Base-by-base conservation (phyloP, 1,139 yeast species). In the Petasospora rhodanensis region DNA sequence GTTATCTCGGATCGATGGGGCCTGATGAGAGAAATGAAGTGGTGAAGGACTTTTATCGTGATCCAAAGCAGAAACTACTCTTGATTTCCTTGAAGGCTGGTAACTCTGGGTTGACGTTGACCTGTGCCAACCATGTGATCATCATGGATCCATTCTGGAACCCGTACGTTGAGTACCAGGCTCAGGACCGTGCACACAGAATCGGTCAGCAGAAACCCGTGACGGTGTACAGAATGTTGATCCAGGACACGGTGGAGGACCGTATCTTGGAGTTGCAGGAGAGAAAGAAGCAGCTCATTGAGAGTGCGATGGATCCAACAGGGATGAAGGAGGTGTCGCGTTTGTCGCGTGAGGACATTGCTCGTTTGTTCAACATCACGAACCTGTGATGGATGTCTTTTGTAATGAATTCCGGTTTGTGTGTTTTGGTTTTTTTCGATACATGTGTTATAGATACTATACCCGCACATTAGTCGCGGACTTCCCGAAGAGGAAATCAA, bases 71-170 rank as follows among this genome's bases (percentile, higher is more conserved):
- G 20, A 66, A 66, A 30, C 70, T 89, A 9, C 58, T 89, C 53
- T 63, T 89, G 31, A 68, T 86, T 17, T 84, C 95, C 0, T 69
- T 89, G 52, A 80, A 80, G 52, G 95, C 96, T 1, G 97, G 97
- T 48, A 87, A 85, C 55, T 91, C 87, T 11, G 97, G 97, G 6
- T 67, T 89, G 42, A 89, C 96, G 0, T 66, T 89, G 44, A 89
- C 96, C 0, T 84, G 94, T 61, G 97, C 97, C 0, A 82, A 86
- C 25, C 96, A 86, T 55, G 94, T 89, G 9, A 75, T 89, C 32
- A 72, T 89, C 10, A 72, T 85, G 67, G 97, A 89, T 55, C 96
- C 96, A 12, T 89, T 86, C 55, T 89, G 97, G 97, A 89, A 89
- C 53, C 97, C 96, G 2, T 89, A 72, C 57, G 95, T 89, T 4